Percentiles rank a stretch among this genome's conserved stretches.
phyloP scores from a whole-genome alignment of 1,139 yeast genomes.

The Scheffersomyces illinoinensis region DNA sequence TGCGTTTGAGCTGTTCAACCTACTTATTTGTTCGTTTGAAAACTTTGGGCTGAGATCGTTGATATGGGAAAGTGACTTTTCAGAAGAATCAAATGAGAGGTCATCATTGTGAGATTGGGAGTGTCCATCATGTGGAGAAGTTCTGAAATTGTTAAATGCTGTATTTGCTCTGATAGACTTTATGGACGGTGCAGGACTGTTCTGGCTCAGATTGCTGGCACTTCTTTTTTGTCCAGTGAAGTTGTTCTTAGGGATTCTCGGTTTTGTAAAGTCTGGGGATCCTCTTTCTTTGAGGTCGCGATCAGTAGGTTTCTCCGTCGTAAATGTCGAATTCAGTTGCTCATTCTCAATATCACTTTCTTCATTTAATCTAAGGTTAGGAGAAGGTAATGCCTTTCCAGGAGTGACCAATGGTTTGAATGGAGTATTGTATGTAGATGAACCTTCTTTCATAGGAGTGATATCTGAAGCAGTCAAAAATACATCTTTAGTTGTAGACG shows the following conservation, averaged over 20 bases:
- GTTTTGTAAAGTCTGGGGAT: conserved; percentile 13
- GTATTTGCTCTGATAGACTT: conserved; percentile 42
- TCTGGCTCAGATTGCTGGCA: conserved; percentile 6
- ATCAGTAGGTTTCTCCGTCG: not conserved
- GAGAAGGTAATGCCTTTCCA: conserved; percentile 5
- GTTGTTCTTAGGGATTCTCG: conserved; percentile 1
- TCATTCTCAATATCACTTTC: conserved; percentile 11
- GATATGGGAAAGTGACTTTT: not conserved
- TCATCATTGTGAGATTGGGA: not conserved
- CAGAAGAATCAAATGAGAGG: not conserved
- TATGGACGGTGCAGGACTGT: conserved; percentile 14
- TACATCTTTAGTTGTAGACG: conserved; percentile 29
- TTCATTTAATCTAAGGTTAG: conserved; percentile 9
- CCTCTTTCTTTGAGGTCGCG: conserved; percentile 17
- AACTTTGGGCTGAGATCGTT: not conserved
- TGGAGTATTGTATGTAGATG: not conserved
- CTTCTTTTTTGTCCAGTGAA: conserved; percentile 10
- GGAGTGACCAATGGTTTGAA: conserved; percentile 6
- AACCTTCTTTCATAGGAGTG: not conserved
- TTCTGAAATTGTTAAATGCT: conserved; percentile 43
- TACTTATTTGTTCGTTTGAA: not conserved
- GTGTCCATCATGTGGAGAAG: conserved; percentile 9
- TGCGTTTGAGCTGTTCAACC: not conserved
- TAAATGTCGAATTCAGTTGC: not conserved
- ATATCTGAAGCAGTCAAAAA: conserved; percentile 45